These are phyloP conservation scores for Cytospora paraplurivora DNA, from an alignment of 2,329 filamentous ascomycete genomes.

Conservation along the genomic window DNA sequence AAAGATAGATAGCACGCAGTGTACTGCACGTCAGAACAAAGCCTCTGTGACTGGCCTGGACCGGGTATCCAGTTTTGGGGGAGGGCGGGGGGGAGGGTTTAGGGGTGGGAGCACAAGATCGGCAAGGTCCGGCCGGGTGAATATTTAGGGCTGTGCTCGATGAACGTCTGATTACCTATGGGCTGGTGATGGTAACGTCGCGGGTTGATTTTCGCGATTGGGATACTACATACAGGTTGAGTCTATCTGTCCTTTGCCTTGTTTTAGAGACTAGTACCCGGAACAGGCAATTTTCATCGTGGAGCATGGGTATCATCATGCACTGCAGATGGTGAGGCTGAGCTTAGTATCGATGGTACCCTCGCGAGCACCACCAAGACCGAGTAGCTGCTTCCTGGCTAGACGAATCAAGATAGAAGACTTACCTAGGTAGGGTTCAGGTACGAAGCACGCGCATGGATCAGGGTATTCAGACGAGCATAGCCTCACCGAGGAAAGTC, in stretches of 20 bases:
- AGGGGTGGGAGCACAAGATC: not conserved
- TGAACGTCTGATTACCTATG: not conserved
- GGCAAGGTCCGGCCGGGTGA: conserved; percentile 3
- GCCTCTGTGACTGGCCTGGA: not conserved
- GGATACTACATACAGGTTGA: too few species aligned
- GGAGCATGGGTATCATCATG: not conserved
- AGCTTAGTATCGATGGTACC: too few species aligned
- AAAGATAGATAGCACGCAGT: not conserved
- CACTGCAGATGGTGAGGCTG: too few species aligned
- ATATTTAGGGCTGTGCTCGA: conserved; percentile 3
- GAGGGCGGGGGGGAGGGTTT: not conserved
- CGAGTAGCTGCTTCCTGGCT: too few species aligned
- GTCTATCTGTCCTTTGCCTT: too few species aligned
- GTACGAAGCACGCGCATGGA: not conserved
- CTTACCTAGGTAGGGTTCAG: too few species aligned
- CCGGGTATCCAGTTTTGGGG: too few species aligned
- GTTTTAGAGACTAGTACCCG: not conserved
- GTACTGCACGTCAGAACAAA: not conserved
- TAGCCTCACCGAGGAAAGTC: not conserved
- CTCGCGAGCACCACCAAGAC: too few species aligned
- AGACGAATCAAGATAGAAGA: too few species aligned
- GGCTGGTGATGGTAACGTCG: not conserved
- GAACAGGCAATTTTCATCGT: not conserved
- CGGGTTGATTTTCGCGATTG: not conserved
- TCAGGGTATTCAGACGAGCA: not conserved